A percentile compares a stretch with the other conserved stretches of the same genome.
Conservation (phyloP, 2,329 filamentous ascomycete genomes). For the Curvularia verruculosa region DNA sequence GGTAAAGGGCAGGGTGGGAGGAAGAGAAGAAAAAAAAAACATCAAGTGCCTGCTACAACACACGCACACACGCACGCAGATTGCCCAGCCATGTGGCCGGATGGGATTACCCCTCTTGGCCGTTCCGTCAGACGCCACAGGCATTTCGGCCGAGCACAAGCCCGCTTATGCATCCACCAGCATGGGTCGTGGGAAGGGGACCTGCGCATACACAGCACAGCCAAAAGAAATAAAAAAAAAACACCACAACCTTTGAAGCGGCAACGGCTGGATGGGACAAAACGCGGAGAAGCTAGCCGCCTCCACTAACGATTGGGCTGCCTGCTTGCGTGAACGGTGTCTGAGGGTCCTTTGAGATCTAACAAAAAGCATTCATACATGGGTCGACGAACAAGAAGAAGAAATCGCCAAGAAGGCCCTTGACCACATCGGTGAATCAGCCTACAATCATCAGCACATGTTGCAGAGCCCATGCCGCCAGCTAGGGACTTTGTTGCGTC, state of each 20-base stretch:
- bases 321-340: slow-evolving; percentile 8
- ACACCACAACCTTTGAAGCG: background rate
- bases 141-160: background rate
- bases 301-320: background rate
- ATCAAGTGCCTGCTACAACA: background rate
- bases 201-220: background rate
- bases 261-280: slow-evolving; percentile 1
- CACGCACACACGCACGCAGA: no score
- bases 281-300: background rate
- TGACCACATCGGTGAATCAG: background rate
- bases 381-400: background rate
- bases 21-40: no score
- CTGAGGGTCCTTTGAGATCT: background rate
- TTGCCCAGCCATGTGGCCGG: background rate
- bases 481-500: background rate
- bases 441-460: background rate
- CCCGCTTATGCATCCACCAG: slow-evolving; percentile 7
- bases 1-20: background rate
- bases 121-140: slow-evolving; percentile 1
- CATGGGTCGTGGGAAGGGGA: slow-evolving; percentile 5
- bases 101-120: background rate
- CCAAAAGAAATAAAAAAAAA: background rate
- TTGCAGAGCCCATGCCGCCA: background rate
- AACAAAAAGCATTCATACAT: slow-evolving; percentile 1
- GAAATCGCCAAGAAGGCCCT: background rate